These are phyloP conservation scores for Lasiosphaeriaceae sp. DNA, from an alignment of 495 filamentous ascomycete genomes.

Conservation along the genomic window DNA sequence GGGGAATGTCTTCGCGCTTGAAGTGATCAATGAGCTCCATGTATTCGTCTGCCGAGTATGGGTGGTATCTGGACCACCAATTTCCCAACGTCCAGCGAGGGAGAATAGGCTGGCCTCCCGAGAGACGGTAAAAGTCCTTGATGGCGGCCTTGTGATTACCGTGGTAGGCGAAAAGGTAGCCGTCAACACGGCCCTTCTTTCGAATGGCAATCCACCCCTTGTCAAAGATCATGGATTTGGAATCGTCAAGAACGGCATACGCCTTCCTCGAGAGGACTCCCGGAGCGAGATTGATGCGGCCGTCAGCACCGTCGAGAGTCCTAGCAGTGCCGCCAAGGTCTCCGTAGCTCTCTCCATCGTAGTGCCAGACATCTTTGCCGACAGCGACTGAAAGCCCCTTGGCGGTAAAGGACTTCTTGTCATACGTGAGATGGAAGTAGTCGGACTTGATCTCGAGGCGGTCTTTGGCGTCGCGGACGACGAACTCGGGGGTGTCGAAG, in stretches of 20 bases:
- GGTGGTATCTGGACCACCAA: slow-evolving; percentile 61
- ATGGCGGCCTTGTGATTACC: slow-evolving; percentile 52
- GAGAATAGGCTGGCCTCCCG: slow-evolving; percentile 51
- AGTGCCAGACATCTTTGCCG: slow-evolving; percentile 41
- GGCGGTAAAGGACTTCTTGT: slow-evolving; percentile 47
- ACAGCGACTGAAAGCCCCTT: slow-evolving; percentile 38
- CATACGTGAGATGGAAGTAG: slow-evolving; percentile 48
- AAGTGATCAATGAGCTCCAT: slow-evolving; percentile 50
- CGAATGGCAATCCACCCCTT: slow-evolving; percentile 46
- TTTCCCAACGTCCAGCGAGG: slow-evolving; percentile 58
- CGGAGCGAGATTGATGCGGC: slow-evolving; percentile 42
- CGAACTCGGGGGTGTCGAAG: slow-evolving; percentile 46
- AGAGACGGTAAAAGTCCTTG: slow-evolving; percentile 51
- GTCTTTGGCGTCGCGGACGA: slow-evolving; percentile 33
- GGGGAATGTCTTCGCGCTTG: slow-evolving; percentile 41
- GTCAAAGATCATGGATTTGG: slow-evolving; percentile 55
- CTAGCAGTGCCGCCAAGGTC: slow-evolving; percentile 52
- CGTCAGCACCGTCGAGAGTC: slow-evolving; percentile 52
- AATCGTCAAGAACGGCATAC: slow-evolving; percentile 50
- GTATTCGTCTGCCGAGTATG: slow-evolving; percentile 49
- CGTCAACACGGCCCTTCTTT: slow-evolving; percentile 45
- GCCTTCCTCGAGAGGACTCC: slow-evolving; percentile 47
- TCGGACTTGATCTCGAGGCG: slow-evolving; percentile 48
- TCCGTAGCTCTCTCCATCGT: slow-evolving; percentile 37
- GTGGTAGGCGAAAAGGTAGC: slow-evolving; percentile 56